These are phyloP conservation scores for Dictyostelium purpureum DNA, from an alignment of 78 protist species.

Conservation along the genomic window DNA sequence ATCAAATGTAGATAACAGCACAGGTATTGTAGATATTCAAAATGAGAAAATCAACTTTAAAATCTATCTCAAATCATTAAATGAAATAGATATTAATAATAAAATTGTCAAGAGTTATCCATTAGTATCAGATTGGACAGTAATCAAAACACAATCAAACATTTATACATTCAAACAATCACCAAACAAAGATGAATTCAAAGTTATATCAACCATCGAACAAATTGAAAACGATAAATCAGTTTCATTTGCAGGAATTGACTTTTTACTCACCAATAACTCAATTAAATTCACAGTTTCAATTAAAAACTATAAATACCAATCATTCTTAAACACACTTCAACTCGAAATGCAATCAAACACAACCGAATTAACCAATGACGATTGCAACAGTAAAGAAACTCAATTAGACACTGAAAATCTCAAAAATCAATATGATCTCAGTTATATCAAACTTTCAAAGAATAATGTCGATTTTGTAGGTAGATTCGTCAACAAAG, in stretches of 20 bases:
- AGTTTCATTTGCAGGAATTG: slow-evolving; percentile 25
- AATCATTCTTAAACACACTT: slow-evolving; percentile 6
- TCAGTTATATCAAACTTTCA: neutral
- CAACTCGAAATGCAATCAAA: neutral
- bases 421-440: neutral
- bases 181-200: neutral
- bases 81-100: neutral
- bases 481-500: neutral
- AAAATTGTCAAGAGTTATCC: neutral
- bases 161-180: neutral
- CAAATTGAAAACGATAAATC: neutral
- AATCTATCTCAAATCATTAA: neutral
- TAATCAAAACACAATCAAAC: neutral
- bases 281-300: slow-evolving; percentile 7
- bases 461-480: neutral
- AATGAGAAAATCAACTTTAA: neutral
- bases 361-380: neutral
- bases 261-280: neutral
- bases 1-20: neutral
- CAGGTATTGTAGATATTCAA: neutral
- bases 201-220: neutral
- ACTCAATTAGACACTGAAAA: neutral
- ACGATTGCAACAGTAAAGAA: neutral
- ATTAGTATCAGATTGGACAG: neutral
- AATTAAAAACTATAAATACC: slow-evolving; percentile 2